Evolutionary conservation across 2,329 filamentous ascomycete genomes (phyloP), one percentile per base, ranked within the genome.

Genomic region (Aspergillus costaricaensis): DNA sequence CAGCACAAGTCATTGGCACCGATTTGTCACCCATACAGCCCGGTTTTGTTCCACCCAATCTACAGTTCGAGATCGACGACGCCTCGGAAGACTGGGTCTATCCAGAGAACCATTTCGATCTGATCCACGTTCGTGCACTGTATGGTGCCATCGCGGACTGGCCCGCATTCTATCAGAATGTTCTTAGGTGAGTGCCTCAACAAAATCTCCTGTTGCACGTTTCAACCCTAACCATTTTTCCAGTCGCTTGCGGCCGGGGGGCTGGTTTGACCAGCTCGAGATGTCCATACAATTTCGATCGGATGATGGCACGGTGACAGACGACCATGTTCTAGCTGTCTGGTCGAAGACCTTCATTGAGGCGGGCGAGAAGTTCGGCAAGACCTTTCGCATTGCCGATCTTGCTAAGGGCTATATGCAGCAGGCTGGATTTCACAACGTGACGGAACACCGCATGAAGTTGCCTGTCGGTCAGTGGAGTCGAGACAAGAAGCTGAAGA

Each of bases 11-110:
- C n/a, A 80, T 84, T 30, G 87, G 85, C 25, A 87, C 83, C 8
- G 87, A 89, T 66, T 76, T 89, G 12, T 88, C 85, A 0, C 85
- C 86, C 2, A 86, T 88, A 30, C 87, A 89, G 67, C 85, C 86
- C 2, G 72, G 76, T 4, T 77, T 81, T 23, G 85, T 90, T 0
- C 88, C 89, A 0, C 83, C 83, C 6, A 91, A 91, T 64, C 85
- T 91, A 19, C 82, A 83, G 59, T 91, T 91, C 65, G 86, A 85
- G 65, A 83, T 91, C 38, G 88, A 91, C 67, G 88, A 91, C 67
- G 78, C 78, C 67, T 78, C 81, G 3, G 82, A 84, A 61, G 80
- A 86, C 47, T 86, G 84, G 83, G 76, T 81, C 76, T 62, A 84
- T 70, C 76, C 79, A 0, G 66, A 76, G 51, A 59, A 62, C n/a